phyloP scores from a whole-genome alignment of 768 basidiomycete genomes.

The Boletus insuetus region DNA sequence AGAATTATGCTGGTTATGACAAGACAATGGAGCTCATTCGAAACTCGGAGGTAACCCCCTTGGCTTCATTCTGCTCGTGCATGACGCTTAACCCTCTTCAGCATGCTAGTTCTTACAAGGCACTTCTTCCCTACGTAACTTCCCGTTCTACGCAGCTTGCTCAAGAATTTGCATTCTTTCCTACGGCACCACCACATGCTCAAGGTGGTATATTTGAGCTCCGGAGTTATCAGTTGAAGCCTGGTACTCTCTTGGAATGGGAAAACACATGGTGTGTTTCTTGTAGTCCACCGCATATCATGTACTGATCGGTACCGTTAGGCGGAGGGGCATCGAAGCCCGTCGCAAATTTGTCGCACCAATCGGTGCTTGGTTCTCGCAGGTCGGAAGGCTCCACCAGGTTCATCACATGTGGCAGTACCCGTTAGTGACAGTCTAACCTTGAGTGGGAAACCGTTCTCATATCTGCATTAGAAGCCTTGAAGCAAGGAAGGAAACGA shows the following conservation, averaged over 20 bases:
- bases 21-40: conserved; percentile 62
- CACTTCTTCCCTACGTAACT: conserved; percentile 72
- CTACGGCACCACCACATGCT: conserved; percentile 81
- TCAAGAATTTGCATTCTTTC: conserved; percentile 95
- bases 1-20: conserved; percentile 90
- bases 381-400: conserved; percentile 77
- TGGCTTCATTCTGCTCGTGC: background rate
- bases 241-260: conserved; percentile 93
- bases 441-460: conserved; percentile 8
- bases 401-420: conserved; percentile 99
- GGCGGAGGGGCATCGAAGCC: conserved; percentile 94
- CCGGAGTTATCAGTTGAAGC: conserved; percentile 81
- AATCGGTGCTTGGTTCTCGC: conserved; percentile 90
- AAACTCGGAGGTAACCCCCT: conserved; percentile 53
- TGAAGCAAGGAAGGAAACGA: conserved; percentile 74
- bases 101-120: conserved; percentile 67
- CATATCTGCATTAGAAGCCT: conserved; percentile 49
- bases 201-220: conserved; percentile 94
- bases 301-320: conserved; percentile 29
- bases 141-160: conserved; percentile 76
- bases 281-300: background rate
- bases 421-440: conserved; percentile 51
- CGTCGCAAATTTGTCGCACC: conserved; percentile 83
- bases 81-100: conserved; percentile 25
- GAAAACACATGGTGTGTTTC: conserved; percentile 77